phyloP scores from a whole-genome alignment of 1,139 yeast species.

The Tardiomyces blankii region DNA sequence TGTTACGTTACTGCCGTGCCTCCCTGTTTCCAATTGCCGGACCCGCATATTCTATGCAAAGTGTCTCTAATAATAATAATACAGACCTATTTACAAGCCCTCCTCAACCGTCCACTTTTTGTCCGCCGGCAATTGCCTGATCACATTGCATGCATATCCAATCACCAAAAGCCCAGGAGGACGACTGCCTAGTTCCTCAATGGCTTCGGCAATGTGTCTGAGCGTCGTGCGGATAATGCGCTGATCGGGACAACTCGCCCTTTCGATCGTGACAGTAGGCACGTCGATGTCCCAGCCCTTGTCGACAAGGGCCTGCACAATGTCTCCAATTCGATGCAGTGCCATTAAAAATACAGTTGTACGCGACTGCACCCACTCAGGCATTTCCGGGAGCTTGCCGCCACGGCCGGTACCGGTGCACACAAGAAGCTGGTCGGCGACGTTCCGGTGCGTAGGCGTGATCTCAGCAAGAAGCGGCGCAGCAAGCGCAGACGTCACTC shows the following conservation, averaged over 20 bases:
- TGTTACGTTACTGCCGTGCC: too few species aligned
- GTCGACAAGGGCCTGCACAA: constrained; percentile 45
- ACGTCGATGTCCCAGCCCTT: constrained; percentile 58
- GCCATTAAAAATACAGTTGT: constrained; percentile 91
- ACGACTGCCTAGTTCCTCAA: constrained; percentile 72
- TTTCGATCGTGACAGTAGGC: constrained; percentile 80
- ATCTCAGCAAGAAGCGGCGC: constrained; percentile 80
- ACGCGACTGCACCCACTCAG: constrained; percentile 58
- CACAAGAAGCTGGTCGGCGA: constrained; percentile 83
- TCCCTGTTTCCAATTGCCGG: too few species aligned
- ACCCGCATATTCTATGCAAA: too few species aligned
- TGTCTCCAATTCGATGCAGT: constrained; percentile 64
- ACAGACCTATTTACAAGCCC: constrained; percentile 28
- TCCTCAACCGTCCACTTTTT: constrained; percentile 49
- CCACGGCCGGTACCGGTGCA: constrained; percentile 94
- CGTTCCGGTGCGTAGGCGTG: constrained; percentile 88
- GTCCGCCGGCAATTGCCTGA: constrained; percentile 18
- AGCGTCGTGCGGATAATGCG: constrained; percentile 69
- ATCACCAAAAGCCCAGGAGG: constrained; percentile 89
- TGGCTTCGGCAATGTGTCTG: constrained; percentile 54
- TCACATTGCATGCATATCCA: constrained; percentile 67
- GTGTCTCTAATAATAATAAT: too few species aligned
- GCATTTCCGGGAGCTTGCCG: constrained; percentile 71
- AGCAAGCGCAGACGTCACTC: constrained; percentile 82
- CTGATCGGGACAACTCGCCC: constrained; percentile 93